phyloP scores from a whole-genome alignment of 179 eudicot genomes.

The Pouteria campechiana region DNA sequence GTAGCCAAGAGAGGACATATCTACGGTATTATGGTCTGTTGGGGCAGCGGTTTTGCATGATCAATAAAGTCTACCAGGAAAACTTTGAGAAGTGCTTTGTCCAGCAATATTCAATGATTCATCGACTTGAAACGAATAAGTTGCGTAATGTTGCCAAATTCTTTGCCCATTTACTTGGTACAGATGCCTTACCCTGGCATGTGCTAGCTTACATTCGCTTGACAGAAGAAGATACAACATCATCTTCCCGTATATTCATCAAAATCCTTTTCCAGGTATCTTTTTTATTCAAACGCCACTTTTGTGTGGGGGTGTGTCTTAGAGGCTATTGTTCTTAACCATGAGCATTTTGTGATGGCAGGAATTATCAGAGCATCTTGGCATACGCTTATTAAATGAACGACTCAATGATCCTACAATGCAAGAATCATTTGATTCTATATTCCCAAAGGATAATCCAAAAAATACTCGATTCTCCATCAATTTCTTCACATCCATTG shows the following conservation, averaged over 20 bases:
- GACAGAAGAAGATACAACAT: constrained; percentile 89
- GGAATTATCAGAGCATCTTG: constrained; percentile 85
- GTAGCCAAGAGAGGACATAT: constrained; percentile 93
- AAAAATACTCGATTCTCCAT: constrained; percentile 76
- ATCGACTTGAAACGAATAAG: constrained; percentile 76
- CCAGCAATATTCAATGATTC: constrained; percentile 91
- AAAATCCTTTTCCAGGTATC: constrained; percentile 93
- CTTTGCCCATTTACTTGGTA: constrained; percentile 80
- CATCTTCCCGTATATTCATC: constrained; percentile 84
- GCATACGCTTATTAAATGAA: constrained; percentile 72
- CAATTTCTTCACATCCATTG: constrained; percentile 88
- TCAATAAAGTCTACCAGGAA: constrained; percentile 70
- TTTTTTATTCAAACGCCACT: neutral
- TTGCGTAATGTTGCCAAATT: constrained; percentile 82
- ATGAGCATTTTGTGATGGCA: constrained; percentile 21
- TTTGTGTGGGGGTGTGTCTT: neutral
- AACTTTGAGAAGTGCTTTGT: constrained; percentile 82
- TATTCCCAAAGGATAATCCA: constrained; percentile 78
- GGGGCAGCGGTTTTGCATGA: constrained; percentile 85
- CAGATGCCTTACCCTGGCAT: constrained; percentile 81
- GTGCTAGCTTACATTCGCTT: constrained; percentile 69
- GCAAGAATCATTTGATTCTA: constrained; percentile 74
- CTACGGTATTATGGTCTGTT: constrained; percentile 86
- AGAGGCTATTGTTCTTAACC: neutral
- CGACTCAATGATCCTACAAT: constrained; percentile 65